A percentile compares a stretch with the other conserved stretches of the same genome.
phyloP scores from a whole-genome alignment of 1,284 basidiomycete species.

The Malassezia brasiliensis region DNA sequence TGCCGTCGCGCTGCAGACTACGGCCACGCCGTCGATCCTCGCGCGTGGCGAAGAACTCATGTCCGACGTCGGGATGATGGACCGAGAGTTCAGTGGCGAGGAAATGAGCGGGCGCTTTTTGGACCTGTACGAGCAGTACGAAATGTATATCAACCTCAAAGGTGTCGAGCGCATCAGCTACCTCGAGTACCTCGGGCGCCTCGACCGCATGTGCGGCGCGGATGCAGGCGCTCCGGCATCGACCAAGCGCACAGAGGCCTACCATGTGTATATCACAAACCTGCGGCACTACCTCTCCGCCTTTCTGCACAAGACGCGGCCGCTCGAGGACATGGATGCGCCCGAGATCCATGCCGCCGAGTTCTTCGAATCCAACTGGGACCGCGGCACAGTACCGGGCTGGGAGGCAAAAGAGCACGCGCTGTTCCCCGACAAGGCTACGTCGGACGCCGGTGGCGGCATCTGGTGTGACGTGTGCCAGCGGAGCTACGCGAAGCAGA shows the following conservation, averaged over 20 bases:
- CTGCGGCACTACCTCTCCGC: constrained; percentile 75
- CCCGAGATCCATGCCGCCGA: constrained; percentile 59
- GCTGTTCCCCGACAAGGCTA: constrained; percentile 12
- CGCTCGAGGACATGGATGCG: constrained; percentile 68
- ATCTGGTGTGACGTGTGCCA: constrained; percentile 95
- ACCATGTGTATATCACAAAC: constrained; percentile 30
- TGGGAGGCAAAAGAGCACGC: constrained; percentile 59
- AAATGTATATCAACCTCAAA: constrained; percentile 68
- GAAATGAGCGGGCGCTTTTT: constrained; percentile 89
- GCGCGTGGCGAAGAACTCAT: constrained; percentile 11
- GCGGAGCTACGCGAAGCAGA: constrained; percentile 88
- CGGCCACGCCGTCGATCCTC: constrained; percentile 13
- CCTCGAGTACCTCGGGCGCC: constrained; percentile 63
- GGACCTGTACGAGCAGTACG: constrained; percentile 80
- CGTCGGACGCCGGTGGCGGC: constrained; percentile 49
- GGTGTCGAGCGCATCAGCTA: constrained; percentile 77
- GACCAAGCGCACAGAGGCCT: constrained; percentile 35
- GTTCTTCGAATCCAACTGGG: constrained; percentile 74
- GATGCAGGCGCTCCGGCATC: constrained; percentile 23
- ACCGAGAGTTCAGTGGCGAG: constrained; percentile 58
- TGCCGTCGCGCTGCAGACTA: constrained; percentile 18
- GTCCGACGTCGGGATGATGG: constrained; percentile 27
- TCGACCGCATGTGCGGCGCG: constrained; percentile 55
- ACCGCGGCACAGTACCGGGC: constrained; percentile 60
- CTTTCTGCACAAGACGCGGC: constrained; percentile 76